phyloP scores from a whole-genome alignment of 768 basidiomycete genomes.

The Amanita rimosa region DNA sequence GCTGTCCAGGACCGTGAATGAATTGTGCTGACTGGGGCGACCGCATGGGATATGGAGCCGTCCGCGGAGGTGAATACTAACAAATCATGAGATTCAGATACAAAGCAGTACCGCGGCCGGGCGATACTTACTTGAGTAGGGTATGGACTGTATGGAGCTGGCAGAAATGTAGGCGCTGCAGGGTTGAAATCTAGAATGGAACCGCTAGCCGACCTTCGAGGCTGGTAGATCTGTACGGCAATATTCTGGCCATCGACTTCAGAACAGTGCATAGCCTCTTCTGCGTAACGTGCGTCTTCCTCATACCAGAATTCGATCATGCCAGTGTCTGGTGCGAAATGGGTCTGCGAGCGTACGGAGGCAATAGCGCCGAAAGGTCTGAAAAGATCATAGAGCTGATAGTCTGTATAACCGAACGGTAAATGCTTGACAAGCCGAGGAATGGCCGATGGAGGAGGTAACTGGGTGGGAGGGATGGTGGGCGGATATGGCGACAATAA shows the following conservation, averaged over 20 bases:
- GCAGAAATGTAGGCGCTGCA: conserved; percentile 68
- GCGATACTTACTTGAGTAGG: conserved; percentile 38
- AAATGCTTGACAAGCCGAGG: conserved; percentile 83
- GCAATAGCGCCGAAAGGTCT: conserved; percentile 77
- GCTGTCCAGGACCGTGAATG: conserved; percentile 82
- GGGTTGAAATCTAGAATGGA: conserved; percentile 56
- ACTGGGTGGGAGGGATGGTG: conserved; percentile 60
- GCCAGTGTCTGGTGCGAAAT: conserved; percentile 68
- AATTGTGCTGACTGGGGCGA: conserved; percentile 41
- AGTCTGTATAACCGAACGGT: conserved; percentile 55
- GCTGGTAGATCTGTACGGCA: conserved; percentile 69
- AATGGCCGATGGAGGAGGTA: conserved; percentile 66
- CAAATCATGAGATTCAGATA: conserved; percentile 1
- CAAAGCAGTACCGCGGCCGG: not conserved
- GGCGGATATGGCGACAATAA: conserved; percentile 79
- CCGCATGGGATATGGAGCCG: conserved; percentile 34
- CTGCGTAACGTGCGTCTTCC: conserved; percentile 69
- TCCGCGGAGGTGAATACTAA: conserved; percentile 66
- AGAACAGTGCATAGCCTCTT: conserved; percentile 74
- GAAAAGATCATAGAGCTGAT: conserved; percentile 76
- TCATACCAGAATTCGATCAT: conserved; percentile 84
- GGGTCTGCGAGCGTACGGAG: conserved; percentile 61
- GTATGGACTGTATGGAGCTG: conserved; percentile 50
- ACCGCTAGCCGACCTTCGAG: conserved; percentile 40
- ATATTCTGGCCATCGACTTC: conserved; percentile 81